Percentiles rank a stretch among this genome's conserved stretches.
phyloP scores from a whole-genome alignment of 202 grass and related monocot species.

The Setaria italica region DNA sequence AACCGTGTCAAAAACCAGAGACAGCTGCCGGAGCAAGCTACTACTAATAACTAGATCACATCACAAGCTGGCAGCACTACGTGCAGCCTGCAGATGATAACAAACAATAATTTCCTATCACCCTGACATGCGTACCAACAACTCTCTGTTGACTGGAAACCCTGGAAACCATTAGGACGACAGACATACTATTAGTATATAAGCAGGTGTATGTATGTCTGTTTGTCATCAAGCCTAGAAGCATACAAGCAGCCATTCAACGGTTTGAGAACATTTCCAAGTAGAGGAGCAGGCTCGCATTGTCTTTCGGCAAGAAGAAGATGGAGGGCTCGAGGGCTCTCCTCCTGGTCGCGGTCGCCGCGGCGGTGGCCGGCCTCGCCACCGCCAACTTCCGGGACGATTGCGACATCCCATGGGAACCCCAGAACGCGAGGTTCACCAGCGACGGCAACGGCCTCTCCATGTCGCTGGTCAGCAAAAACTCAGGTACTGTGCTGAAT shows the following conservation, averaged over 20 bases:
- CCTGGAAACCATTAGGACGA: not conserved
- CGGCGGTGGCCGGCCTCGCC: slow-evolving; percentile 25
- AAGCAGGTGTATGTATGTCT: not conserved
- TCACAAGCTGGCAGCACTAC: slow-evolving; percentile 49
- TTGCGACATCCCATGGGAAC: slow-evolving; percentile 50
- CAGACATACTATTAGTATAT: not conserved
- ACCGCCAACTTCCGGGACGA: slow-evolving; percentile 43
- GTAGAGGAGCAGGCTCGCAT: not conserved
- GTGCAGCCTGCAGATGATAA: slow-evolving; percentile 1
- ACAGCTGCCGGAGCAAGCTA: not conserved
- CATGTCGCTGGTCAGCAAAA: slow-evolving; percentile 41
- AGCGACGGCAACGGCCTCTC: slow-evolving; percentile 41
- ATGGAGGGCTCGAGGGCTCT: slow-evolving; percentile 25
- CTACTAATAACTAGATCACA: not conserved
- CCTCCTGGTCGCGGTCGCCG: slow-evolving; percentile 1
- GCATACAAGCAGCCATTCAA: not conserved
- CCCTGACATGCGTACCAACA: slow-evolving; percentile 29
- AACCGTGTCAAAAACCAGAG: slow-evolving; percentile 33
- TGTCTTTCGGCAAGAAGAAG: not conserved
- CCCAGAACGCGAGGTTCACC: slow-evolving; percentile 42
- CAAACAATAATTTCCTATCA: not conserved
- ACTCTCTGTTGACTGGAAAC: not conserved
- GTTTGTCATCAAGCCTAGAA: not conserved
- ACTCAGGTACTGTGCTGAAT: slow-evolving; percentile 18
- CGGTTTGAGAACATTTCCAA: not conserved